A percentile compares a stretch with the other conserved stretches of the same genome.
Conservation (phyloP, 2,329 filamentous ascomycete species). For the Ophiostoma sp. region DNA sequence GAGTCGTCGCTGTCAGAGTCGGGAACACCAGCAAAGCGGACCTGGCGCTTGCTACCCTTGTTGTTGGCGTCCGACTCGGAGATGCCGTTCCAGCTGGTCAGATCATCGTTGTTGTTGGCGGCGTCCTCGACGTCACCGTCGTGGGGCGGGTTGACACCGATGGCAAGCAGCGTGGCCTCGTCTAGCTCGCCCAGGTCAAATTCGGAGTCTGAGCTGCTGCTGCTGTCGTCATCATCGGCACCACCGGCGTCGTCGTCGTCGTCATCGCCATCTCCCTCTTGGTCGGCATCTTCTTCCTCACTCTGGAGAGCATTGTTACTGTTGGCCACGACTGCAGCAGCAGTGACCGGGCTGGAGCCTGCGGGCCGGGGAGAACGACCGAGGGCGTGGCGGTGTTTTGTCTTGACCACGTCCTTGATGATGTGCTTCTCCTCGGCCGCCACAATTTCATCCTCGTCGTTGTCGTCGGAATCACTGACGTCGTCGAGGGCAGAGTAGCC, state of each 20-base stretch:
- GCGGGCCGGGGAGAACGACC: slow-evolving; percentile 48
- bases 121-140: slow-evolving; percentile 39
- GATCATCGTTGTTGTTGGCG: slow-evolving; percentile 49
- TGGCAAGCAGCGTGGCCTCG: slow-evolving; percentile 30
- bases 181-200: slow-evolving; percentile 36
- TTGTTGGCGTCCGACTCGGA: slow-evolving; percentile 36
- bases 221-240: slow-evolving; percentile 36
- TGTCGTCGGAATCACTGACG: slow-evolving; percentile 69
- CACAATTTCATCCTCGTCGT: slow-evolving; percentile 72
- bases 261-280: slow-evolving; percentile 37
- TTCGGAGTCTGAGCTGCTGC: slow-evolving; percentile 32
- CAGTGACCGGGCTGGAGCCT: slow-evolving; percentile 20
- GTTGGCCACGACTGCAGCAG: slow-evolving; percentile 7
- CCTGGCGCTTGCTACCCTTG: slow-evolving; percentile 50
- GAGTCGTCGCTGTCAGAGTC: slow-evolving; percentile 62
- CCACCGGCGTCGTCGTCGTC: slow-evolving; percentile 30
- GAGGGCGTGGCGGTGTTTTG: slow-evolving; percentile 28
- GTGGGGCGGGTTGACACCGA: slow-evolving; percentile 35
- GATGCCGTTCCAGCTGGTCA: slow-evolving; percentile 41
- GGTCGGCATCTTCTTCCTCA: slow-evolving; percentile 38
- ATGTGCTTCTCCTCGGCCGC: slow-evolving; percentile 74
- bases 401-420: slow-evolving; percentile 42
- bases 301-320: slow-evolving; percentile 27
- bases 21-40: slow-evolving; percentile 66
- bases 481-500: slow-evolving; percentile 73